phyloP scores from a whole-genome alignment of 148 eudicot species.

The Cornus florida region DNA sequence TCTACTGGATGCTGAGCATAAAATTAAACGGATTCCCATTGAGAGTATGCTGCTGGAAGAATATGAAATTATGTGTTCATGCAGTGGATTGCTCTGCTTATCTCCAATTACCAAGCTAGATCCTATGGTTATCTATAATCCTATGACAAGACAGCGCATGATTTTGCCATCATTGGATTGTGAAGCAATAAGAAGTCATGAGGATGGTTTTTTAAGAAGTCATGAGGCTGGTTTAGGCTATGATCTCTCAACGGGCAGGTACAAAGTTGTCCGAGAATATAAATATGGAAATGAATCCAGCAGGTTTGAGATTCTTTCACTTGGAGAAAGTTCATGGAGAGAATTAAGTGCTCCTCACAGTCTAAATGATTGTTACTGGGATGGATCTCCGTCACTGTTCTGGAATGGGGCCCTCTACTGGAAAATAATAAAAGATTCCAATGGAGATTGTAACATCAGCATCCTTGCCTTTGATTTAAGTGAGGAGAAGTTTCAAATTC shows the following conservation, averaged over 20 bases:
- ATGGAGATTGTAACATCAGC: too few relatives aligned
- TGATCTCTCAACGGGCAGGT: constrained; percentile 6
- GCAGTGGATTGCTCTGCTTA: too few relatives aligned
- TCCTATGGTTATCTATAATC: too few relatives aligned
- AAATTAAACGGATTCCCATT: too few relatives aligned
- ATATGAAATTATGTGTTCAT: too few relatives aligned
- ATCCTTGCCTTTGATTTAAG: constrained; percentile 3
- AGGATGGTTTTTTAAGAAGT: neutral
- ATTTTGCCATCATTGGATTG: too few relatives aligned
- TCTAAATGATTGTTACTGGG: neutral
- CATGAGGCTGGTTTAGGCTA: constrained; percentile 13
- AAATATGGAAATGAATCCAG: neutral
- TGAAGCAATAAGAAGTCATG: neutral
- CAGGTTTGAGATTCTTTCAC: constrained; percentile 7
- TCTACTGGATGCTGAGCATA: too few relatives aligned
- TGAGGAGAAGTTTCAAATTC: neutral
- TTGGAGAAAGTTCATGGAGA: constrained; percentile 19
- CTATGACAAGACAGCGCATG: too few relatives aligned
- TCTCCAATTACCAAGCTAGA: too few relatives aligned
- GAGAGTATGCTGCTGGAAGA: too few relatives aligned
- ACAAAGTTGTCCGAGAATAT: constrained; percentile 12
- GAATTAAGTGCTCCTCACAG: neutral
- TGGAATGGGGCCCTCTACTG: constrained; percentile 10
- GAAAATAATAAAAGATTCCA: neutral
- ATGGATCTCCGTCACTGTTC: neutral